phyloP scores from a whole-genome alignment of 257 asterid species.

The Solanum pennellii region DNA sequence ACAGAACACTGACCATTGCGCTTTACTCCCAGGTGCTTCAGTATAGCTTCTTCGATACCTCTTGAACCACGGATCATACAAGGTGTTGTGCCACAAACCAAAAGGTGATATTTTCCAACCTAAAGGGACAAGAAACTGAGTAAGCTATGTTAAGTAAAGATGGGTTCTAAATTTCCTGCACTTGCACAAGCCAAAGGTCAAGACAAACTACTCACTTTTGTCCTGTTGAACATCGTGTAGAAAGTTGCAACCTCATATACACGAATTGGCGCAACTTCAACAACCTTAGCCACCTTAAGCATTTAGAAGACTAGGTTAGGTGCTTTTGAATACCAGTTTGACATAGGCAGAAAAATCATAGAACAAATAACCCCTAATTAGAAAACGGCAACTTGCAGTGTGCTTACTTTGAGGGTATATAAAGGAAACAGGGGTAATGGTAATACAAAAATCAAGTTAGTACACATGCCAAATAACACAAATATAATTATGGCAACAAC shows the following conservation, averaged over 20 bases:
- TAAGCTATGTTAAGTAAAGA: background rate
- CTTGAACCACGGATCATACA: conserved; percentile 98
- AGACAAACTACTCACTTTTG: conserved; percentile 49
- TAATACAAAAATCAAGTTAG: background rate
- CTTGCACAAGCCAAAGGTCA: background rate
- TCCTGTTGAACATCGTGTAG: conserved; percentile 94
- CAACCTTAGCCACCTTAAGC: conserved; percentile 72
- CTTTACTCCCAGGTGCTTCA: conserved; percentile 87
- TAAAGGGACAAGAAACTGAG: conserved; percentile 17
- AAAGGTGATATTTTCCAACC: conserved; percentile 97
- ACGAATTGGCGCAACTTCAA: conserved; percentile 97
- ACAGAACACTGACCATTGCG: conserved; percentile 64
- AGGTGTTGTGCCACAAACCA: conserved; percentile 99
- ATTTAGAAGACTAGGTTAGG: background rate
- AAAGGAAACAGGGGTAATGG: background rate
- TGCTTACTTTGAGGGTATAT: background rate
- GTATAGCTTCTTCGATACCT: conserved; percentile 78
- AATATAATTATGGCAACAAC: background rate
- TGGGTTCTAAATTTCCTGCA: background rate
- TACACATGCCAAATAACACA: background rate
- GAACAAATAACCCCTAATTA: background rate
- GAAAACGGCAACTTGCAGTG: background rate
- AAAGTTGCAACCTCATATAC: conserved; percentile 97
- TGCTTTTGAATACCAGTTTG: background rate
- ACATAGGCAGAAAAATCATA: background rate